Base-by-base conservation (phyloP, 768 basidiomycete genomes). In the Naematelia encephala region DNA sequence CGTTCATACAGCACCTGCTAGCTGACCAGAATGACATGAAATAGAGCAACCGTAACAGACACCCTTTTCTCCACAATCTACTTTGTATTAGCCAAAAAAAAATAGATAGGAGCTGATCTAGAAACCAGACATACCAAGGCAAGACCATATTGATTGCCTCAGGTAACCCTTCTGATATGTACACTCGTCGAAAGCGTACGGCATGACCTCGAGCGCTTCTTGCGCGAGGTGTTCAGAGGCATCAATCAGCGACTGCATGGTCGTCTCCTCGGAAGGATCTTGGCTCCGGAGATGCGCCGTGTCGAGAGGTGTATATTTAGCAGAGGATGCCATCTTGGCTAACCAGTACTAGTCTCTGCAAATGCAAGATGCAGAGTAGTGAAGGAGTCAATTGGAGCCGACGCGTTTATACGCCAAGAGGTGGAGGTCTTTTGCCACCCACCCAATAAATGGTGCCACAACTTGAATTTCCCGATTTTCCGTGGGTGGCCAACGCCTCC, bases 1-100 rank as follows among this genome's bases (percentile, higher is more conserved):
- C 2, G 21, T 39, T 43, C 10, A 28, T 4, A 16, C 28, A 1
- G 22, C 11, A 16, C 25, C 3, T 16, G 22, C 8, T 21, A 43
- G 52, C 68, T 55, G 34, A 74, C 73, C 70, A 5, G 68, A 67
- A 61, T 77, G 76, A 70, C 76, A 77, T 2, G 69, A 69, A 14
- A 77, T 71, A 11, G 72, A 74, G 53, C 76, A 77, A 5, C 70
- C 72, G 62, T 77, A 77, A 54, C 76, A 77, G 0, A 77, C 69
- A 0, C 76, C 76, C 23, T 69, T 68, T 29, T 68, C 68, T 0
- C 69, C 69, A 44, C 72, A 73, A 50, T 76, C 74, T 70, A 39
- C 10, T 23, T 48, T 19, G 25, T 1, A 5, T 48, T 29, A 16
- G 46, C 28, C 12, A 19, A 4, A 50, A 14, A 14, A 26, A 21